Conservation (phyloP, 148 eudicot genomes). For the Chenopodium berlandieri region DNA sequence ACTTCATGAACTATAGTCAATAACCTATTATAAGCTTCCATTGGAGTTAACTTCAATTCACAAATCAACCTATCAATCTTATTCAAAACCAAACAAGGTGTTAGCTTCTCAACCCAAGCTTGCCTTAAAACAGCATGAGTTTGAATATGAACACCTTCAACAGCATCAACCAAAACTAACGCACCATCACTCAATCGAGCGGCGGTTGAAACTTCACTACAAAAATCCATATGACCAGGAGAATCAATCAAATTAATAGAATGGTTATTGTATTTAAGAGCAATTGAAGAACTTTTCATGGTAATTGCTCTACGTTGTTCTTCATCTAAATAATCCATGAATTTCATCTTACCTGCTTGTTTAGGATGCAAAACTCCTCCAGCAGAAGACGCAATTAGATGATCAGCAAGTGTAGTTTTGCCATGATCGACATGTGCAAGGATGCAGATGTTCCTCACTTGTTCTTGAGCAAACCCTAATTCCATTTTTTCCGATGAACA, state of each 20-base stretch:
- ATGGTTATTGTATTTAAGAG: conserved; percentile 47
- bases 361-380: conserved; percentile 82
- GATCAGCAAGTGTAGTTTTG: conserved; percentile 91
- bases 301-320: conserved; percentile 95
- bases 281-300: conserved; percentile 87
- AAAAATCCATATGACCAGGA: conserved; percentile 97
- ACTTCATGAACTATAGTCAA: conserved; percentile 89
- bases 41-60: conserved; percentile 74
- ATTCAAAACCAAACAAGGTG: conserved; percentile 85
- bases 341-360: conserved; percentile 81
- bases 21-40: conserved; percentile 76
- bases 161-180: conserved; percentile 81
- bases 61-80: conserved; percentile 89
- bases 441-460: conserved; percentile 76
- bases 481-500: conserved; percentile 15
- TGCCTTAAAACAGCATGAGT: conserved; percentile 93
- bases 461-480: conserved; percentile 31
- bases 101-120: conserved; percentile 93
- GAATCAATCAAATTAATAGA: conserved; percentile 79
- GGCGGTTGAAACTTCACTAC: conserved; percentile 94
- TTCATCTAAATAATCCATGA: conserved; percentile 87
- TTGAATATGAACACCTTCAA: conserved; percentile 98
- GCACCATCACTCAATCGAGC: conserved; percentile 94
- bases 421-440: conserved; percentile 98
- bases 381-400: conserved; percentile 72